phyloP scores from a whole-genome alignment of 371 early-diverging fungal genomes.

The Apophysomyces ossiformis region DNA sequence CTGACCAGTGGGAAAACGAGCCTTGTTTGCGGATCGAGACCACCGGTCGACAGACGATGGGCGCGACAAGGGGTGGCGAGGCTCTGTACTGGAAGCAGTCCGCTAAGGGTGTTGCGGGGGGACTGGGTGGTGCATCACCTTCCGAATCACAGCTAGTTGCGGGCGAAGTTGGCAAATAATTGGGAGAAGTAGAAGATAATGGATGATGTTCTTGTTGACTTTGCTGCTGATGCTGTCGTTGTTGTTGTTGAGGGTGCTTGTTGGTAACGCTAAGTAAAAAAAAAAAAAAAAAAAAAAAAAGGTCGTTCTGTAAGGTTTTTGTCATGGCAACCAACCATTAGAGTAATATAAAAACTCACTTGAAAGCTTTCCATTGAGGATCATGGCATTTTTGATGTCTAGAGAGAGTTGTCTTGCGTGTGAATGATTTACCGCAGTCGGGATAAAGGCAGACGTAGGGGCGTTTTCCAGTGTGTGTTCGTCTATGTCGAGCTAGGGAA shows the following conservation, averaged over 20 bases:
- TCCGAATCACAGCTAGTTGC: slow-evolving; percentile 38
- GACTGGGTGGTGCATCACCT: slow-evolving; percentile 35
- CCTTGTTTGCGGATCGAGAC: slow-evolving; percentile 1
- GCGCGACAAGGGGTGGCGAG: slow-evolving; percentile 20
- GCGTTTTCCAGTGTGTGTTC: slow-evolving; percentile 56
- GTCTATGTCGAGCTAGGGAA: slow-evolving; percentile 53
- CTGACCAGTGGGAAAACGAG: slow-evolving; percentile 3
- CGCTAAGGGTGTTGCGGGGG: slow-evolving; percentile 24
- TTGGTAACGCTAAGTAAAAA: background rate
- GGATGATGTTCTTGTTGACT: too few species aligned
- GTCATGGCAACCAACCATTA: background rate
- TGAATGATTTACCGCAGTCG: slow-evolving; percentile 64
- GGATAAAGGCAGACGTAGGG: slow-evolving; percentile 55
- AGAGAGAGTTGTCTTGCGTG: slow-evolving; percentile 72
- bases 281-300: background rate
- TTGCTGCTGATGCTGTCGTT: too few species aligned
- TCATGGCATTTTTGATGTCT: slow-evolving; percentile 66
- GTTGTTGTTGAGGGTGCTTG: background rate
- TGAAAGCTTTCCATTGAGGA: slow-evolving; percentile 35
- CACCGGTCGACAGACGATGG: slow-evolving; percentile 27
- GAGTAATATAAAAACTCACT: background rate
- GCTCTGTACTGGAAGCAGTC: slow-evolving; percentile 18
- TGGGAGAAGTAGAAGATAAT: background rate
- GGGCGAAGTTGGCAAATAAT: slow-evolving; percentile 18
- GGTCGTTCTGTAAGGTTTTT: background rate